Evolutionary conservation across 108 stramenopile species (phyloP).

Genomic region (Nitzschia sp.): DNA sequence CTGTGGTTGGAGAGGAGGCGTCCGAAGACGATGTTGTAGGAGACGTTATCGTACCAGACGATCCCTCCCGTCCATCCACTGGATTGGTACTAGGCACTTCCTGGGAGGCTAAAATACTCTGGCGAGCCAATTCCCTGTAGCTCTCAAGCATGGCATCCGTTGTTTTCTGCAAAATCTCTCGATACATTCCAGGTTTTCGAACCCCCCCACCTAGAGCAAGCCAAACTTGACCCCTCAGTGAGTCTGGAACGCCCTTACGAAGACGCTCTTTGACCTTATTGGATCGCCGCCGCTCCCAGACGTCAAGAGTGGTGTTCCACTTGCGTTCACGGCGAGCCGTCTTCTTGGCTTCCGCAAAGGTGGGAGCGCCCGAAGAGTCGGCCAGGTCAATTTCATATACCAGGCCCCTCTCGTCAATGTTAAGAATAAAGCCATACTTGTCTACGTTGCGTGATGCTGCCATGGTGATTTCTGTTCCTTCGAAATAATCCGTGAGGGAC

Average conservation of each 20-base stretch:
- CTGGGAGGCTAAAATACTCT: neutral
- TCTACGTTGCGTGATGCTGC: constrained; percentile 34
- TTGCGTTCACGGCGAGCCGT: constrained; percentile 44
- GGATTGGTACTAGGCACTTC: neutral
- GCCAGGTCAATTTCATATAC: constrained; percentile 9
- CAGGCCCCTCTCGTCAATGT: constrained; percentile 43
- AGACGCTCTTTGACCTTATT: constrained; percentile 30
- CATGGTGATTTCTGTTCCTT: constrained; percentile 24
- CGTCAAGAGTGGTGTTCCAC: constrained; percentile 49
- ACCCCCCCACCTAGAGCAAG: constrained; percentile 30
- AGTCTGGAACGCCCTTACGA: constrained; percentile 65
- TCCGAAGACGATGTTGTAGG: neutral
- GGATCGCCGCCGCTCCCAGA: constrained; percentile 38
- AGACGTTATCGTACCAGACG: neutral
- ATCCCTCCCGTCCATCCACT: neutral
- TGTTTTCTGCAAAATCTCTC: constrained; percentile 39
- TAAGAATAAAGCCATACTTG: constrained; percentile 62
- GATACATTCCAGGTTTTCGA: constrained; percentile 35
- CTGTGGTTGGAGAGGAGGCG: neutral
- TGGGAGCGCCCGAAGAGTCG: constrained; percentile 1
- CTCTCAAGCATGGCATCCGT: constrained; percentile 30
- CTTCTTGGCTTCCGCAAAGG: constrained; percentile 27
- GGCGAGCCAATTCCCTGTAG: constrained; percentile 12
- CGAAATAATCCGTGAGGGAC: constrained; percentile 2
- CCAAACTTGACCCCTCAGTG: constrained; percentile 47